Percentiles rank a stretch among this genome's conserved stretches.
Conservation (phyloP, 2,329 filamentous ascomycete species). For the Exserohilum rostratum region DNA sequence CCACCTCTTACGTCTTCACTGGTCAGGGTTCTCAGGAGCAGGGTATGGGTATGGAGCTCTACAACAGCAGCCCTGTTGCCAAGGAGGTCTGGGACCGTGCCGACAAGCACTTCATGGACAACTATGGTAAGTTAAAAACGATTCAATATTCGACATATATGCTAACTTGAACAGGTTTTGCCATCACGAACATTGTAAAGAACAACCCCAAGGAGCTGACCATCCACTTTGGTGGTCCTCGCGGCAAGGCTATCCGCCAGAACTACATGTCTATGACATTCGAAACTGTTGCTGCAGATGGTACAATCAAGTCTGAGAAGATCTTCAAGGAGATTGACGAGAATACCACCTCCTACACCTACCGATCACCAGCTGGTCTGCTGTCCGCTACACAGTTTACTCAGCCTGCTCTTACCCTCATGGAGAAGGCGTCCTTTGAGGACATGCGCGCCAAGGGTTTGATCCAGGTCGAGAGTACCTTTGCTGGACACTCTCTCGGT, state of each 20-base stretch:
- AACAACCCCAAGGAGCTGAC: slow-evolving; percentile 99
- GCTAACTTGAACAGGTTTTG: slow-evolving; percentile 69
- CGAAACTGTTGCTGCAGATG: slow-evolving; percentile 93
- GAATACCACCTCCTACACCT: slow-evolving; percentile 93
- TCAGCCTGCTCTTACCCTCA: slow-evolving; percentile 92
- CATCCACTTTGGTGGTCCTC: slow-evolving; percentile 95
- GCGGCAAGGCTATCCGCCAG: slow-evolving; percentile 94
- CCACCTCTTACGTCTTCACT: slow-evolving; percentile 96
- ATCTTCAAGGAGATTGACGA: slow-evolving; percentile 99
- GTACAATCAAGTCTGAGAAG: slow-evolving; percentile 94
- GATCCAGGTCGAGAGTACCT: slow-evolving; percentile 93
- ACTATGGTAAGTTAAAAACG: slow-evolving; percentile 74
- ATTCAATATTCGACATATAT: background rate
- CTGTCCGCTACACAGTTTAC: slow-evolving; percentile 98
- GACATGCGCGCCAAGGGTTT: slow-evolving; percentile 98
- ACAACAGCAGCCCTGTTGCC: slow-evolving; percentile 89
- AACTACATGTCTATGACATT: slow-evolving; percentile 99
- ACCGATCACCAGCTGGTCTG: slow-evolving; percentile 90
- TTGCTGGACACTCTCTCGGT: slow-evolving; percentile 95
- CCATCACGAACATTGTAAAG: slow-evolving; percentile 98
- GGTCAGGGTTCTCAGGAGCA: slow-evolving; percentile 98
- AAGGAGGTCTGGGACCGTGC: slow-evolving; percentile 92
- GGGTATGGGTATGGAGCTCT: slow-evolving; percentile 99
- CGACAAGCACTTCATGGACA: slow-evolving; percentile 97
- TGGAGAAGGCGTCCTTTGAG: slow-evolving; percentile 99